phyloP scores from a whole-genome alignment of 2,329 filamentous ascomycete species.

The Botrytis pseudocinerea region DNA sequence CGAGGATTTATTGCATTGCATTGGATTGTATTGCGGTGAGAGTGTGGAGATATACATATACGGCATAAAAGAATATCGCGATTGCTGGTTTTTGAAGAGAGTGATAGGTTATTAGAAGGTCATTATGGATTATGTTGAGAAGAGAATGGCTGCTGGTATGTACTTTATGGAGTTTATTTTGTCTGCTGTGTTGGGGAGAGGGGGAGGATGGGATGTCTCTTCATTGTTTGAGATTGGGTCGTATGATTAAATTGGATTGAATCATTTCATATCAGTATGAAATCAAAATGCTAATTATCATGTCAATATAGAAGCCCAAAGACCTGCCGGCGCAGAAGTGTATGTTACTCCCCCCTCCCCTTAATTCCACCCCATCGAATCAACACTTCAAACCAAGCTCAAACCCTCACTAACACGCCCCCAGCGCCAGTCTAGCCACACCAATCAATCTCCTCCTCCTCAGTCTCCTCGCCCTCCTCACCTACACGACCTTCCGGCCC shows the following conservation, averaged over 20 bases:
- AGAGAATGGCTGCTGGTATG: conserved; percentile 40
- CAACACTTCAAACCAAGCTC: neutral
- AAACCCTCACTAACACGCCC: conserved; percentile 7
- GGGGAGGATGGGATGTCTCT: neutral
- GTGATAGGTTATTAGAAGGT: neutral
- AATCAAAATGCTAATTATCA: conserved; percentile 16
- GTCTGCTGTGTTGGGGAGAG: neutral
- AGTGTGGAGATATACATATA: neutral
- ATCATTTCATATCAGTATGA: neutral
- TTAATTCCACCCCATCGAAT: neutral
- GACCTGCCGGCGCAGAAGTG: conserved; percentile 37
- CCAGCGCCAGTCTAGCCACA: conserved; percentile 44
- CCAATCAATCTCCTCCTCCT: conserved; percentile 64
- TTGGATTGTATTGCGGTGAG: neutral
- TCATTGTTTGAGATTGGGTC: neutral
- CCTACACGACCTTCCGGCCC: conserved; percentile 57
- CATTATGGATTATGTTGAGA: conserved; percentile 42
- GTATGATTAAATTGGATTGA: neutral
- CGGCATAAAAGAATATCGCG: neutral
- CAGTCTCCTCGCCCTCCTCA: conserved; percentile 56
- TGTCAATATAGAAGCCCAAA: conserved; percentile 37
- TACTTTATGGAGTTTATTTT: neutral
- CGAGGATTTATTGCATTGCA: neutral
- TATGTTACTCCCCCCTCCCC: conserved; percentile 27
- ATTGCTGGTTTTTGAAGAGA: neutral